Evolutionary conservation across 805 yeast genomes (phyloP), one percentile per base, ranked within the genome.

Genomic region (Grigorovia yakushimaensis): DNA sequence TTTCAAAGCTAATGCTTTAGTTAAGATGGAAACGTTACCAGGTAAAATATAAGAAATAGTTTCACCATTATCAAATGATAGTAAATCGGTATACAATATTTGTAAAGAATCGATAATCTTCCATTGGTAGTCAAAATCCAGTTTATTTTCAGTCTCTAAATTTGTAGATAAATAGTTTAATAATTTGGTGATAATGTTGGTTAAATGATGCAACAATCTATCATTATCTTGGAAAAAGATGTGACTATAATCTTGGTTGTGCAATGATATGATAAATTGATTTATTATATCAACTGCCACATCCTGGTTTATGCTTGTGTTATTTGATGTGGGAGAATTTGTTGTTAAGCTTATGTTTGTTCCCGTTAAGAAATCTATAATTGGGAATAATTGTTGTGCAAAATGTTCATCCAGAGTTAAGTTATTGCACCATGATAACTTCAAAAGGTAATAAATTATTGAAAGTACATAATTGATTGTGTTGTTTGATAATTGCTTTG

Each of bases 31-130:
- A 0, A 76, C 72, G 38, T 66, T 73, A 2, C 81, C 81, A 0
- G 82, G 82, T 19, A 76, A 55, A 44, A 77, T 68, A 52, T 70
- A 67, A 0, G 80, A 74, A 3, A 76, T 44, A 2, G 70, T 56
- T 48, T 77, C 81, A 11, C 79, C 80, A 56, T 75, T 73, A 18
- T 63, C 43, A 40, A 67, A 41, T 35, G n/a, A 20, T 18, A 45
- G 61, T 4, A 72, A 41, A 7, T 63, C 51, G 21, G 56, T 57
- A 49, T 69, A 76, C 1, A 74, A 47, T 0, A 58, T 50, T 1
- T 53, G 45, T 15, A 78, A 54, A 0, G 74, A 53, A 2, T 59
- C 55, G 21, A 77, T 48, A 1, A 71, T 58, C 18, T 53, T 54
- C 0, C 61, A 43, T 55, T 68, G 74, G 4, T 66, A 49, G 8